Conservation (phyloP, 176 grass and related monocot species). For the Carex pumila region DNA sequence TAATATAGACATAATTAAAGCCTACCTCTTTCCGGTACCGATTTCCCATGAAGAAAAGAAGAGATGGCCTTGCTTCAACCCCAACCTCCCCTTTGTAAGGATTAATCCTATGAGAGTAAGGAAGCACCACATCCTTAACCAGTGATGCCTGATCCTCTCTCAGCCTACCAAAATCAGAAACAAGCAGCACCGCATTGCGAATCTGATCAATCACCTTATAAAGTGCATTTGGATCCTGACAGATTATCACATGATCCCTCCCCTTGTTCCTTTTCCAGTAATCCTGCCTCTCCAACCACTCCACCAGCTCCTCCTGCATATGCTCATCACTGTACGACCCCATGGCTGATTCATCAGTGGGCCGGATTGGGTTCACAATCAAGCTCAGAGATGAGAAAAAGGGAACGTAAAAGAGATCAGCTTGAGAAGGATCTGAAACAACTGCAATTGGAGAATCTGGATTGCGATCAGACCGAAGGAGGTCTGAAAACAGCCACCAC, state of each 20-base stretch:
- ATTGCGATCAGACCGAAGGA: constrained; percentile 24
- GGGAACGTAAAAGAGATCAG: constrained; percentile 92
- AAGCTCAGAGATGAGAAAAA: constrained; percentile 97
- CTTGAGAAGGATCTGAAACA: constrained; percentile 50
- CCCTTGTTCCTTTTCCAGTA: constrained; percentile 64
- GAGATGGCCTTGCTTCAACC: constrained; percentile 37
- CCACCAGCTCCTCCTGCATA: constrained; percentile 76
- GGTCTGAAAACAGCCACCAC: constrained; percentile 78
- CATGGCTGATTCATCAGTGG: constrained; percentile 16
- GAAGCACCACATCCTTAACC: constrained; percentile 87
- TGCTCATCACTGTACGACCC: constrained; percentile 59
- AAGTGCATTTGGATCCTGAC: constrained; percentile 89
- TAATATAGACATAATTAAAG: neutral
- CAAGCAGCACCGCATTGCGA: constrained; percentile 66
- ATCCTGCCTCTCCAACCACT: constrained; percentile 58
- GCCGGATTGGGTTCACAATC: constrained; percentile 72
- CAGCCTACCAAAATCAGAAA: constrained; percentile 85
- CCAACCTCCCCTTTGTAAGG: constrained; percentile 50
- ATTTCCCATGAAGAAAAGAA: constrained; percentile 98
- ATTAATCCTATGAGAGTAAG: constrained; percentile 87
- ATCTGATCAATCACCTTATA: constrained; percentile 62
- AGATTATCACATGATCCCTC: constrained; percentile 84
- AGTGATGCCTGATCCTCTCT: constrained; percentile 66
- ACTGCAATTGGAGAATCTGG: constrained; percentile 33
- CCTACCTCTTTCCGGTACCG: constrained; percentile 86